phyloP scores from a whole-genome alignment of 495 filamentous ascomycete species.

The Trichoderma asperelloides region DNA sequence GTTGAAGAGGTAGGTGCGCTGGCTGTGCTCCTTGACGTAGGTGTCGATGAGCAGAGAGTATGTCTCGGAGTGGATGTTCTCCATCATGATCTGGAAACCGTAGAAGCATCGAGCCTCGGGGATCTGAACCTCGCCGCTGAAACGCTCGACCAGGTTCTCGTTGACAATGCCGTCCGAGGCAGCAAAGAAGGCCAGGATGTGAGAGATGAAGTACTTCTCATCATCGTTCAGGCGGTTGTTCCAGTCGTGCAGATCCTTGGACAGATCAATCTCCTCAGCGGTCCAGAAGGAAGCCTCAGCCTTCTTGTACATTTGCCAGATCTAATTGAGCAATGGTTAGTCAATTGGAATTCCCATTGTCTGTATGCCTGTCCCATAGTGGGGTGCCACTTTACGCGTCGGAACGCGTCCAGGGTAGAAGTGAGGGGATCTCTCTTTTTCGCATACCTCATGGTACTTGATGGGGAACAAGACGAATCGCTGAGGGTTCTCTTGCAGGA shows the following conservation, averaged over 20 bases:
- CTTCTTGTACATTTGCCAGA: constrained; percentile 99
- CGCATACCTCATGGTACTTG: constrained; percentile 95
- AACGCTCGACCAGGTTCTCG: constrained; percentile 97
- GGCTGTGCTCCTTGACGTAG: constrained; percentile 97
- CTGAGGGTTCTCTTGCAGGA: constrained; percentile 91
- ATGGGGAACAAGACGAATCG: constrained; percentile 98
- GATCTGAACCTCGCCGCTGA: constrained; percentile 93
- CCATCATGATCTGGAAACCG: constrained; percentile 99
- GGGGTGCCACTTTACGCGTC: constrained; percentile 60
- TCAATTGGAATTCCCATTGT: background rate
- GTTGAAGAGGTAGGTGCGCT: constrained; percentile 92
- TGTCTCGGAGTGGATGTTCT: constrained; percentile 99
- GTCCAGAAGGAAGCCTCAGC: constrained; percentile 99
- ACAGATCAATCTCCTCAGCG: constrained; percentile 96
- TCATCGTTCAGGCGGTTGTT: constrained; percentile 95
- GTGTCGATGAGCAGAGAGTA: constrained; percentile 99
- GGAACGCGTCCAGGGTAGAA: constrained; percentile 26
- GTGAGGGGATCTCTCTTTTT: constrained; percentile 22
- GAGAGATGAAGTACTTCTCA: constrained; percentile 95
- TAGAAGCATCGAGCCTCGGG: constrained; percentile 99
- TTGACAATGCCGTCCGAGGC: constrained; percentile 99
- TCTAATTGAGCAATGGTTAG: constrained; percentile 41
- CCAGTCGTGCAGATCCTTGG: constrained; percentile 98
- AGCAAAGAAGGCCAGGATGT: constrained; percentile 98
- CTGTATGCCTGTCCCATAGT: constrained; percentile 12